A percentile compares a stretch with the other conserved stretches of the same genome.
phyloP scores from a whole-genome alignment of 164 flowering plant genomes.

The Macadamia tetraphylla region DNA sequence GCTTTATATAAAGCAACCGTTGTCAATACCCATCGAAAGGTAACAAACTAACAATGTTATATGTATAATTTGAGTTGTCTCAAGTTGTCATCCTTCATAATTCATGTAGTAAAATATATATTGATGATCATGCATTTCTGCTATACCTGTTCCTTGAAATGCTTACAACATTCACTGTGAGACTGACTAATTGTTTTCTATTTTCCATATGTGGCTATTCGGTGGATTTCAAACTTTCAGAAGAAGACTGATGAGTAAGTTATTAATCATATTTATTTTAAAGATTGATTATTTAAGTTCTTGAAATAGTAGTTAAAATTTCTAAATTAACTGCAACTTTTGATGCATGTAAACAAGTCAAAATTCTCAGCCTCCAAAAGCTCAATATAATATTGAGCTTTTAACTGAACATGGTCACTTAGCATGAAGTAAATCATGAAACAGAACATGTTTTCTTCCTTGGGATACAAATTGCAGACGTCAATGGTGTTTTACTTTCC shows the following conservation, averaged over 20 bases:
- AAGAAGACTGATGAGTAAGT: constrained; percentile 95
- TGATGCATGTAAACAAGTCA: neutral
- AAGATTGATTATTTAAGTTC: neutral
- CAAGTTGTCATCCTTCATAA: neutral
- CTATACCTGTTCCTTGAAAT: neutral
- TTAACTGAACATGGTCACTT: too few relatives aligned
- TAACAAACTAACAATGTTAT: constrained; percentile 14
- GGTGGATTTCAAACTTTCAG: constrained; percentile 32
- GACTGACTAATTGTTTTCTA: constrained; percentile 15
- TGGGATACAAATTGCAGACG: too few relatives aligned
- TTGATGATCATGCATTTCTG: neutral
- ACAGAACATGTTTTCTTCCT: too few relatives aligned
- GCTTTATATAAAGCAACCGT: constrained; percentile 96
- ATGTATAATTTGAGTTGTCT: neutral
- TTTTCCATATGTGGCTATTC: constrained; percentile 19
- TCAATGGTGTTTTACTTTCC: neutral
- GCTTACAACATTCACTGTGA: neutral
- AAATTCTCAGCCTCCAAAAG: too few relatives aligned
- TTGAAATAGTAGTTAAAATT: neutral
- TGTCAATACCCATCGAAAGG: constrained; percentile 73
- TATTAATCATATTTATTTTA: constrained; percentile 8
- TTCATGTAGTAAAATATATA: neutral
- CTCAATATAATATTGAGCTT: too few relatives aligned
- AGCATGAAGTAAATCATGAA: too few relatives aligned
- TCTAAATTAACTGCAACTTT: neutral